A percentile compares a stretch with the other conserved stretches of the same genome.
phyloP scores from a whole-genome alignment of 352 stramenopile species.

The Phytophthora melonis region DNA sequence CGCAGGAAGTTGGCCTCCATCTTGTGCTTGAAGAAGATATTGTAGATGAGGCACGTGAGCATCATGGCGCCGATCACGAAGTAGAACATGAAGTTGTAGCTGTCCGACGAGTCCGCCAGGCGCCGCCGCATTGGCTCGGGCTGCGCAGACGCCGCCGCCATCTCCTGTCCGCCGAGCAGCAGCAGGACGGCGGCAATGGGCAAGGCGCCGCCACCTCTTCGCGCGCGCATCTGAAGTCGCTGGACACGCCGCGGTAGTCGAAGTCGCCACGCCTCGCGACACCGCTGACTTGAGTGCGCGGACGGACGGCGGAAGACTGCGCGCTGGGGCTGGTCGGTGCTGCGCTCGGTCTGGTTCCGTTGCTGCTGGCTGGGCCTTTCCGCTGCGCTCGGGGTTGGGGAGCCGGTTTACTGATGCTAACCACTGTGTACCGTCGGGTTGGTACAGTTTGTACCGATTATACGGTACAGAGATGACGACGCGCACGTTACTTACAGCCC shows the following conservation, averaged over 20 bases:
- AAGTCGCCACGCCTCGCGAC: too few species aligned
- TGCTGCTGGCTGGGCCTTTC: too few species aligned
- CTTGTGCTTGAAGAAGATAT: conserved; percentile 91
- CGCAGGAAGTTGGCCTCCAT: conserved; percentile 79
- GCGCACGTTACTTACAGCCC: too few species aligned
- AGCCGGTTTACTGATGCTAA: conserved; percentile 45
- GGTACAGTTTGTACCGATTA: conserved; percentile 1
- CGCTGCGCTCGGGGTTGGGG: not conserved
- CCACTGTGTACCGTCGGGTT: conserved; percentile 7
- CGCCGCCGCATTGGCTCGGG: conserved; percentile 23
- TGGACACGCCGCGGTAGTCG: too few species aligned
- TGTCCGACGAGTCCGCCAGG: conserved; percentile 56
- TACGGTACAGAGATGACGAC: conserved; percentile 9
- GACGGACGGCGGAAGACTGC: too few species aligned
- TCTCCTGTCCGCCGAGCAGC: too few species aligned
- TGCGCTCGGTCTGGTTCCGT: too few species aligned
- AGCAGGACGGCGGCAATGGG: too few species aligned
- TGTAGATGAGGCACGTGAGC: conserved; percentile 89
- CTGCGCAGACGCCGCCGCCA: not conserved
- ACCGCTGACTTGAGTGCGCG: too few species aligned
- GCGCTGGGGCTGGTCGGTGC: too few species aligned
- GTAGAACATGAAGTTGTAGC: conserved; percentile 92
- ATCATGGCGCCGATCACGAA: conserved; percentile 90
- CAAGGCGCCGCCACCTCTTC: too few species aligned
- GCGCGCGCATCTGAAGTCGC: too few species aligned